Evolutionary conservation across 2,329 filamentous ascomycete genomes (phyloP), one percentile per base, ranked within the genome.

Genomic region (Davidsoniella eucalypti): DNA sequence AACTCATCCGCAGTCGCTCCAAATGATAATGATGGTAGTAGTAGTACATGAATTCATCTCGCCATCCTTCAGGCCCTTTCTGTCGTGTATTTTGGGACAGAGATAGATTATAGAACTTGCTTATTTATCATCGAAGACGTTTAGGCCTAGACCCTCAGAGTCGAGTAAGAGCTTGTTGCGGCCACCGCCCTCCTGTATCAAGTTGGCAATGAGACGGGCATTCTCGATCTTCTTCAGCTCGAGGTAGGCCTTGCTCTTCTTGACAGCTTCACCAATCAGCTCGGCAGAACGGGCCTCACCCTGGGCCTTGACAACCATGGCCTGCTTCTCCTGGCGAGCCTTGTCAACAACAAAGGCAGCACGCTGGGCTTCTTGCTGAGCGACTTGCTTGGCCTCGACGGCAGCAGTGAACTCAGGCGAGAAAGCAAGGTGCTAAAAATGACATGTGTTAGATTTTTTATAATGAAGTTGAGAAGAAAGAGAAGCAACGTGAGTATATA

Each of bases 201-300:
- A 81, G 58, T 74, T 67, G n/a, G 92, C 92, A 66, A 98, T 94
- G 52, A 78, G 75, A 57, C 86, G 77, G 5, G 92, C 92, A 61
- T 95, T 98, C 72, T 98, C 92, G 60, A 98, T 94, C 75, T 94
- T 92, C 70, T 93, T 86, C 63, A 98, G 77, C 68, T 96, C 92
- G 56, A 98, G 79, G 66, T 98, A 98, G 57, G 87, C 84, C 70
- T 88, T 84, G 72, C 77, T 93, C 83, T 96, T 98, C 85, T 96
- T 98, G 80, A 98, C 94, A 55, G 92, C 92, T 49, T 98, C 92
- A 67, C 92, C 92, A 61, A 98, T 95, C 56, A 98, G 81, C 70
- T 98, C 88, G 44, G 92, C 92, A 38, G 92, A 96, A 57, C 92
- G 85, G 46, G 92, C 92, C 71, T 98, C 92, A 87, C 92, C 92